A percentile compares a stretch with the other conserved stretches of the same genome.
Conservation (phyloP, 805 yeast species). For the Yamadazyma endophytica region DNA sequence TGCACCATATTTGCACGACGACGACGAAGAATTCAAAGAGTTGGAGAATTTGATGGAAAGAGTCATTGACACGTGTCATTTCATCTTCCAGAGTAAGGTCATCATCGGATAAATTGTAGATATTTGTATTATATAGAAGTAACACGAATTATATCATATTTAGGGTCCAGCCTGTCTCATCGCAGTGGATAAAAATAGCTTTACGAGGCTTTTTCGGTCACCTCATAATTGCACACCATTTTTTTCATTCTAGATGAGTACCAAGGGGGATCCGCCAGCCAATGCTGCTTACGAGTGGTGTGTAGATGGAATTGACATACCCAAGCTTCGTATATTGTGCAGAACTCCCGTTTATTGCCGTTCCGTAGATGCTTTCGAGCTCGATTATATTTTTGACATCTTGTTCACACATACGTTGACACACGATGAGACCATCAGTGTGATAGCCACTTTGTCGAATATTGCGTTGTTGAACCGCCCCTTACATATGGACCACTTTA, state of each 20-base stretch:
- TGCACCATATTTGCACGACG: constrained; percentile 19
- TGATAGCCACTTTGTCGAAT: constrained; percentile 21
- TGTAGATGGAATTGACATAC: too few relatives aligned
- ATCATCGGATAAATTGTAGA: constrained; percentile 13
- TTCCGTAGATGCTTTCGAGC: constrained; percentile 4
- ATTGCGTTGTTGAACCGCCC: constrained; percentile 20
- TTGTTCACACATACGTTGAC: constrained; percentile 3
- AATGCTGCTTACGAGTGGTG: too few relatives aligned
- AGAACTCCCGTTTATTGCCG: constrained; percentile 14
- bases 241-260: too few relatives aligned
- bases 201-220: too few relatives aligned
- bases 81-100: constrained; percentile 11
- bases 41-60: constrained; percentile 18
- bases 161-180: too few relatives aligned
- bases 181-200: too few relatives aligned
- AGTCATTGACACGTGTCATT: constrained; percentile 13
- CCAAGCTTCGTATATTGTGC: constrained; percentile 11
- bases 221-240: too few relatives aligned
- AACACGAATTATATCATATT: too few relatives aligned
- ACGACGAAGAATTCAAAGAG: constrained; percentile 14
- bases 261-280: too few relatives aligned
- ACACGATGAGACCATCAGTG: constrained; percentile 4
- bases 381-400: constrained; percentile 10
- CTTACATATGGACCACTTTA: constrained; percentile 16
- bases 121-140: too few relatives aligned